phyloP scores from a whole-genome alignment of 805 yeast genomes.

The Cyberlindnera mycetangii region DNA sequence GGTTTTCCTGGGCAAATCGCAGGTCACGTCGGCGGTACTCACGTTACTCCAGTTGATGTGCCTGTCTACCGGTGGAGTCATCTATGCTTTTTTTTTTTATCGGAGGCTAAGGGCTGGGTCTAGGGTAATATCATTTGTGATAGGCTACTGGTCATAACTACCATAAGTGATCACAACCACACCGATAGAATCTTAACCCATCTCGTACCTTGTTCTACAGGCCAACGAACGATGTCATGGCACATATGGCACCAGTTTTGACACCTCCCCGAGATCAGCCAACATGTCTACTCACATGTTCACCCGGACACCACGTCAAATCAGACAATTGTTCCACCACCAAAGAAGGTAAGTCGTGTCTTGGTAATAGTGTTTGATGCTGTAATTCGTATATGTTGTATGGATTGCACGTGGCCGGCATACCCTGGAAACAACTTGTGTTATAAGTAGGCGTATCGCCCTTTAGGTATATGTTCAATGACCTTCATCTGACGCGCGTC shows the following conservation, averaged over 20 bases:
- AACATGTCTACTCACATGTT: neutral
- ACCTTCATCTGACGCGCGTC: no score
- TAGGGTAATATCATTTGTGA: neutral
- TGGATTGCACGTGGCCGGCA: no score
- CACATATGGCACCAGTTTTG: neutral
- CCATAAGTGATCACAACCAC: no score
- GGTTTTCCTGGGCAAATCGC: neutral
- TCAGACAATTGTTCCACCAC: neutral
- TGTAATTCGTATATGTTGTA: no score
- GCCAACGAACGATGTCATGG: neutral
- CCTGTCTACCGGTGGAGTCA: neutral
- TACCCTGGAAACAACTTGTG: no score
- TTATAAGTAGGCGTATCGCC: no score
- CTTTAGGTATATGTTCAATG: no score
- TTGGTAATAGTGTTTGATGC: neutral
- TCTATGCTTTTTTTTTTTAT: no score
- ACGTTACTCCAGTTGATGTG: slow-evolving; percentile 9
- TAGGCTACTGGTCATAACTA: neutral
- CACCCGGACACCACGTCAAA: neutral
- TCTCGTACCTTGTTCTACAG: no score
- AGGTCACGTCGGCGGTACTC: slow-evolving; percentile 10
- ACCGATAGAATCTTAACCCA: no score
- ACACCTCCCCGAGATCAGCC: neutral
- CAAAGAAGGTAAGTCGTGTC: neutral
- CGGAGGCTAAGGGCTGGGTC: no score